Evolutionary conservation across 495 filamentous ascomycete species (phyloP).

Genomic region (Penicillium psychrofluorescens): DNA sequence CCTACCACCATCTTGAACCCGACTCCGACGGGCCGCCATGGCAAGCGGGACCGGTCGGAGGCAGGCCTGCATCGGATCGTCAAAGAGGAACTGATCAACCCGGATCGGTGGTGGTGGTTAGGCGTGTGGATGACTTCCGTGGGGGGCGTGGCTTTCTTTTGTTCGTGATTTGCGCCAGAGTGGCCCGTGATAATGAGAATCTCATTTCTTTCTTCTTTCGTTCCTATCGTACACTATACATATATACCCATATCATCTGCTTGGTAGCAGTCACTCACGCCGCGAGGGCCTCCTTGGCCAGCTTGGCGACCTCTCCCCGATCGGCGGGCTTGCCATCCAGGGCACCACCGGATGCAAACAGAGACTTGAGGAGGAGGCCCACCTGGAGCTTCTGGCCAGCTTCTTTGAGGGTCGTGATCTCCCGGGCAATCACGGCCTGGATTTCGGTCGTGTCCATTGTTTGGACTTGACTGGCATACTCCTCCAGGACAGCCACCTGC

Average conservation of each 20-base stretch:
- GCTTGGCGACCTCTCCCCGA: slow-evolving; percentile 36
- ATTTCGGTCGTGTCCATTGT: slow-evolving; percentile 44
- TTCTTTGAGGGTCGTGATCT: slow-evolving; percentile 35
- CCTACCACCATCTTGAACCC: slow-evolving; percentile 65
- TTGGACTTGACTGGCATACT: slow-evolving; percentile 48
- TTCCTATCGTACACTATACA: slow-evolving; percentile 9
- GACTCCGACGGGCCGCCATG: slow-evolving; percentile 15
- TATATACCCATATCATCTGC: slow-evolving; percentile 14
- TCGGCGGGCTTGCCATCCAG: slow-evolving; percentile 50
- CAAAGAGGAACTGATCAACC: slow-evolving; percentile 41
- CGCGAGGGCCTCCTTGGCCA: slow-evolving; percentile 35
- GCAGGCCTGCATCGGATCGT: slow-evolving; percentile 22
- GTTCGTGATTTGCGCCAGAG: slow-evolving; percentile 14
- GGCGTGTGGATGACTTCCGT: slow-evolving; percentile 60
- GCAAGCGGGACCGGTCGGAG: slow-evolving; percentile 12
- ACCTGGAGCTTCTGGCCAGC: slow-evolving; percentile 34
- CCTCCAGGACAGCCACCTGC: slow-evolving; percentile 48
- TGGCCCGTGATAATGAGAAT: too few relatives aligned
- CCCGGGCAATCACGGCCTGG: slow-evolving; percentile 31
- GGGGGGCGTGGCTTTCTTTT: slow-evolving; percentile 38
- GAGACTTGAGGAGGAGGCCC: slow-evolving; percentile 39
- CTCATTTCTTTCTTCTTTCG: not conserved
- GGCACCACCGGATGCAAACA: slow-evolving; percentile 39
- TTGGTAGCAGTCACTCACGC: slow-evolving; percentile 1
- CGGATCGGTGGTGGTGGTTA: slow-evolving; percentile 62